Base-by-base conservation (phyloP, 441 rosid species). In the Rhodomyrtus psidioides region DNA sequence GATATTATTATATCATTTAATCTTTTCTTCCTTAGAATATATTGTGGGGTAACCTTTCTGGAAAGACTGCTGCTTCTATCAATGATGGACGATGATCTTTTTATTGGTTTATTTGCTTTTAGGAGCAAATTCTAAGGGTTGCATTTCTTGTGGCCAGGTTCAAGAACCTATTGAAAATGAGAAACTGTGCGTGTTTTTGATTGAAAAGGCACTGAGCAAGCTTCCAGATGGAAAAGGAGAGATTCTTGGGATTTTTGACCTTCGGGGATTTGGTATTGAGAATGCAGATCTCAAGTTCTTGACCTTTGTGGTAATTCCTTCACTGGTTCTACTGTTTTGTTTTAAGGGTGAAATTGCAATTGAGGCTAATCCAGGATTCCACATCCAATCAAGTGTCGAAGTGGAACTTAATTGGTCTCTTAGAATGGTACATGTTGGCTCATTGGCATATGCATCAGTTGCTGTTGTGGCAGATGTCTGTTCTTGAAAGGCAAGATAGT, bases 191-290 rank as follows among this genome's bases (percentile, higher is more conserved):
- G 92, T 89, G 13, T 95, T 91, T 89, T 86, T 91, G 82, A 89
- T 96, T 85, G 98, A 97, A 90, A 95, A 94, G 92, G 98, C 98
- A 88, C 84, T 96, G 88, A 91, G 92, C 83, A 96, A 92, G 90
- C 95, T 95, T 75, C 96, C 97, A 55, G 84, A 93, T 75, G 98
- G 97, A 62, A 90, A 95, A 93, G 91, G 92, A 70, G 91, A 94
- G 86, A 93, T 96, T 88, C 96, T 96, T 83, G 98, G 94, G 87
- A 87, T 96, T 83, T 54, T 94, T 90, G 98, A 95, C 91, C 98
- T 96, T 55, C 93, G 97, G 79, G 97, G 93, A 55, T 95, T 94
- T 82, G 88, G 95, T 65, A 86, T 89, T 55, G 86, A 91, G 88
- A 97, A 95, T 86, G 95, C 97, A 46, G 98, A 96, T 90, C 92